A percentile compares a stretch with the other conserved stretches of the same genome.
phyloP scores from a whole-genome alignment of 305 asterid species.

The Fraxinus latifolia region DNA sequence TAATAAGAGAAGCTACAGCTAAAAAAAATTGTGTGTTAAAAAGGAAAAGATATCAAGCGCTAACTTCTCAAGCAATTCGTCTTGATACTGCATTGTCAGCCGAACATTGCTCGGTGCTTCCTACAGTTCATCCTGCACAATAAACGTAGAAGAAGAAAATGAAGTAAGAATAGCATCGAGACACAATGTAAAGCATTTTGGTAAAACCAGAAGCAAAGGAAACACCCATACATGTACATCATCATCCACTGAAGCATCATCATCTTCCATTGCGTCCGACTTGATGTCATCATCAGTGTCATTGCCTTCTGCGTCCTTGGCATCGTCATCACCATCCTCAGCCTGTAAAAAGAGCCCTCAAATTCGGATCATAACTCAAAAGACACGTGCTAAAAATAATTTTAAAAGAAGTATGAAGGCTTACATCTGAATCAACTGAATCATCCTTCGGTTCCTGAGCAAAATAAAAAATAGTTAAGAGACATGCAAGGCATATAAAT shows the following conservation, averaged over 20 bases:
- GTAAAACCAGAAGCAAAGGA: too few relatives aligned
- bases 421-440: slow-evolving; percentile 48
- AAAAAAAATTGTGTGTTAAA: not conserved
- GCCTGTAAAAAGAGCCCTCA: slow-evolving; percentile 29
- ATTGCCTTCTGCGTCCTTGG: slow-evolving; percentile 5
- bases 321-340: slow-evolving; percentile 39
- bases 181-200: too few relatives aligned
- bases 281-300: slow-evolving; percentile 10
- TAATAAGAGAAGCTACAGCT: slow-evolving; percentile 29
- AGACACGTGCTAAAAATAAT: not conserved
- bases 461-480: not conserved
- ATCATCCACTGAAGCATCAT: slow-evolving; percentile 27
- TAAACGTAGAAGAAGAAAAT: not conserved
- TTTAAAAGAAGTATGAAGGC: not conserved
- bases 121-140: slow-evolving; percentile 48
- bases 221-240: slow-evolving; percentile 15
- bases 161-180: not conserved
- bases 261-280: slow-evolving; percentile 31
- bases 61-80: not conserved
- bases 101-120: not conserved
- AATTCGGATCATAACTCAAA: not conserved
- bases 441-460: slow-evolving; percentile 38
- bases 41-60: slow-evolving; percentile 8
- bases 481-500: not conserved
- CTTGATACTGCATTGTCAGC: not conserved